A percentile compares a stretch with the other conserved stretches of the same genome.
Evolutionary conservation across 805 yeast species (phyloP).

Genomic region (Pichia paraexigua): DNA sequence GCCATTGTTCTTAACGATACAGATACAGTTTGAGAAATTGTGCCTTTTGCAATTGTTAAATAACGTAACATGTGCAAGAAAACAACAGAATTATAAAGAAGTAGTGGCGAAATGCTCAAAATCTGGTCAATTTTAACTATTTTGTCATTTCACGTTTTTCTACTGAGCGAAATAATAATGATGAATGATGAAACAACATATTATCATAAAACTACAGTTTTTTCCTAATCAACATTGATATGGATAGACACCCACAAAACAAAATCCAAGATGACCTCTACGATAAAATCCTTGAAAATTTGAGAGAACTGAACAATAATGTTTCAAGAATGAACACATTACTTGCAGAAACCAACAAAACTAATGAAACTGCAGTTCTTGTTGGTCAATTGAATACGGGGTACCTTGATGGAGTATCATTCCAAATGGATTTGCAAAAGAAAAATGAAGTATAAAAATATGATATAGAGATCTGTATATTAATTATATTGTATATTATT

Average conservation of each 20-base stretch:
- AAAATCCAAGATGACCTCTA: constrained; percentile 69
- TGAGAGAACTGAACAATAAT: constrained; percentile 70
- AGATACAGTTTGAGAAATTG: background rate
- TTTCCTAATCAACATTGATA: background rate
- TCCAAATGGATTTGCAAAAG: constrained; percentile 6
- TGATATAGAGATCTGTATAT: background rate
- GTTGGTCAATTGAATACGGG: constrained; percentile 45
- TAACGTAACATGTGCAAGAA: background rate
- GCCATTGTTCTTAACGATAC: constrained; percentile 3
- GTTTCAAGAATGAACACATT: constrained; percentile 55
- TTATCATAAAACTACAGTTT: background rate
- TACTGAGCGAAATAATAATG: background rate
- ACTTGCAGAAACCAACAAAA: constrained; percentile 52
- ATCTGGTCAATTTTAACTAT: background rate
- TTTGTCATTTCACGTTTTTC: background rate
- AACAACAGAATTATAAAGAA: background rate
- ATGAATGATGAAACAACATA: background rate
- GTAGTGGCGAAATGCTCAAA: background rate
- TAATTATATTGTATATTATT: background rate
- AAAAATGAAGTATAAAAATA: background rate
- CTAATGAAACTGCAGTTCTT: constrained; percentile 61
- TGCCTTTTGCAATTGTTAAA: background rate
- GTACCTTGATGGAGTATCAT: constrained; percentile 5
- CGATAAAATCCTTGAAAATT: constrained; percentile 67
- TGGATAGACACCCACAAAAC: constrained; percentile 65